phyloP scores from a whole-genome alignment of 2,329 filamentous ascomycete genomes.

The Thielaviopsis punctulata region DNA sequence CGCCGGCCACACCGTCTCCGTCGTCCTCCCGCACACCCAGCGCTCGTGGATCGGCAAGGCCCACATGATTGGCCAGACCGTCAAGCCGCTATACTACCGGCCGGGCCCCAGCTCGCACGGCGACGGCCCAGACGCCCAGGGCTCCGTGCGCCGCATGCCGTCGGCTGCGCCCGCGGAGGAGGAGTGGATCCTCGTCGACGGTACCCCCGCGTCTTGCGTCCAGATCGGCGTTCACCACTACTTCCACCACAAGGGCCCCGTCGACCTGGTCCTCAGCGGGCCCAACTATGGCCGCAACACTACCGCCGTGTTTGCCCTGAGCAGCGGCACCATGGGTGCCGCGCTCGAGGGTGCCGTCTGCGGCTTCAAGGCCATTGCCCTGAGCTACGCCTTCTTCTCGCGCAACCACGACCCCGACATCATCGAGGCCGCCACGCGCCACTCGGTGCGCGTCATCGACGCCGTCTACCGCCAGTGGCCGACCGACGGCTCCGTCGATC shows the following conservation, averaged over 20 bases:
- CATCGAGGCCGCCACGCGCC: conserved; percentile 58
- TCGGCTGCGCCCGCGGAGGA: conserved; percentile 41
- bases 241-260: conserved; percentile 51
- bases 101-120: conserved; percentile 28
- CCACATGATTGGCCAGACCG: conserved; percentile 78
- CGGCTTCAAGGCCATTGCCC: conserved; percentile 52
- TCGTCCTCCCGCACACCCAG: conserved; percentile 79
- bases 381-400: conserved; percentile 82
- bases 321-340: conserved; percentile 59
- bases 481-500: conserved; percentile 46
- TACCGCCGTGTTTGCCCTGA: conserved; percentile 62
- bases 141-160: conserved; percentile 42
- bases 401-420: conserved; percentile 68
- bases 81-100: conserved; percentile 73
- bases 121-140: conserved; percentile 29
- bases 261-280: conserved; percentile 63
- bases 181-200: conserved; percentile 69
- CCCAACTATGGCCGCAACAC: conserved; percentile 76
- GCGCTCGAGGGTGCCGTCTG: conserved; percentile 64
- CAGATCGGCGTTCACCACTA: conserved; percentile 72
- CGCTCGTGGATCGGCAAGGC: conserved; percentile 98
- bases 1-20: conserved; percentile 73
- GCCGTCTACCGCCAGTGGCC: conserved; percentile 61
- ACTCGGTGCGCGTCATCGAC: conserved; percentile 63
- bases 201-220: conserved; percentile 64